These are phyloP conservation scores for Penicillium diatomitis DNA, from an alignment of 495 filamentous ascomycete species.

Conservation along the genomic window DNA sequence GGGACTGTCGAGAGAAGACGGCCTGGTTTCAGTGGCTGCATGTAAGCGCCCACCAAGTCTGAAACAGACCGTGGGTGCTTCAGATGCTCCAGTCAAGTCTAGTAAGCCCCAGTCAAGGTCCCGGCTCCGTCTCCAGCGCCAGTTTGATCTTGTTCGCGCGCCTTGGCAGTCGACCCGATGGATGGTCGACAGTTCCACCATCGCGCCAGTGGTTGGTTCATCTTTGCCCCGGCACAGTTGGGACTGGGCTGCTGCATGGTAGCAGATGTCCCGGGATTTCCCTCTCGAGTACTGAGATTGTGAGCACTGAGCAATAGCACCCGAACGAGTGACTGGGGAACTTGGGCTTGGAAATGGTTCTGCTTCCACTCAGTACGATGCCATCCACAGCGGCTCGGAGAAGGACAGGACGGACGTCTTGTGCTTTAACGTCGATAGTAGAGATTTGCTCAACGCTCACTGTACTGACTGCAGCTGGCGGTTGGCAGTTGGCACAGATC, in stretches of 20 bases:
- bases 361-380: no score
- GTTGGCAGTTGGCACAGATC: conserved; percentile 1
- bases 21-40: conserved; percentile 20
- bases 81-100: conserved; percentile 12
- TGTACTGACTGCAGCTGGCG: not conserved
- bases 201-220: conserved; percentile 2
- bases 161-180: conserved; percentile 7
- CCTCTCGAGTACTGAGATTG: no score
- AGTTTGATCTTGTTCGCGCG: conserved; percentile 19
- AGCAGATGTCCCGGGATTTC: no score
- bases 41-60: conserved; percentile 25
- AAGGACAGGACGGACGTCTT: no score
- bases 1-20: not conserved
- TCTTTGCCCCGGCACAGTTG: conserved; percentile 4
- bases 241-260: no score
- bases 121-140: conserved; percentile 9
- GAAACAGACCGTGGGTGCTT: conserved; percentile 28
- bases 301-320: no score
- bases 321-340: no score
- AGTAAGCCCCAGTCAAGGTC: no score
- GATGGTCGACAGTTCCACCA: not conserved
- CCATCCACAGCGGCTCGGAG: no score
- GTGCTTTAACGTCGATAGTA: no score
- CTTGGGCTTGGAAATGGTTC: no score
- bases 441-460: no score